These are phyloP conservation scores for Claviceps sp. DNA, from an alignment of 2,329 filamentous ascomycete genomes.

Conservation along the genomic window DNA sequence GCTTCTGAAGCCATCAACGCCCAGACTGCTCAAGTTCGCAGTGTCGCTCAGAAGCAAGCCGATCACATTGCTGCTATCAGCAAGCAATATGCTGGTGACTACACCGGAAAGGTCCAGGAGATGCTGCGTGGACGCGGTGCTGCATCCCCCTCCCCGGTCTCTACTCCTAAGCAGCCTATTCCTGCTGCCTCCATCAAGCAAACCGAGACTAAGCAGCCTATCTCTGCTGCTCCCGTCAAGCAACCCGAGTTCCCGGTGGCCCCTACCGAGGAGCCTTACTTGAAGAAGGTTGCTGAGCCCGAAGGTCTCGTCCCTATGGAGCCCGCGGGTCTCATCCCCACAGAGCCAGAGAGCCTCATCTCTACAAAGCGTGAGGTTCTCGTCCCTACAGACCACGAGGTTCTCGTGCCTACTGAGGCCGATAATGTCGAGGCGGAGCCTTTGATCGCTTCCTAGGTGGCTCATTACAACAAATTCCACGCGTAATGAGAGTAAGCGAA, in stretches of 20 bases:
- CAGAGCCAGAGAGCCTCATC: slow-evolving; percentile 7
- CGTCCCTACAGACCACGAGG: background rate
- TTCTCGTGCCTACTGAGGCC: slow-evolving; percentile 12
- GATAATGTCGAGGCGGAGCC: slow-evolving; percentile 16
- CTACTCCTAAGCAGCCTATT: slow-evolving; percentile 19
- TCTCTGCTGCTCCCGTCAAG: slow-evolving; percentile 10
- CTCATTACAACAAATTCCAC: slow-evolving; percentile 13
- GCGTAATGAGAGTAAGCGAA: slow-evolving; percentile 13
- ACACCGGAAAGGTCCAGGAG: slow-evolving; percentile 53
- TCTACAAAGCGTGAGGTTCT: slow-evolving; percentile 10
- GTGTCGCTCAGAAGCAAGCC: slow-evolving; percentile 50
- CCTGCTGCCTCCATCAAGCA: slow-evolving; percentile 4
- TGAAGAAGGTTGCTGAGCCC: slow-evolving; percentile 8
- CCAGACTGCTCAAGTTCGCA: slow-evolving; percentile 50
- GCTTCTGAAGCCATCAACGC: slow-evolving; percentile 43
- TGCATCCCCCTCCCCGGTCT: slow-evolving; percentile 29
- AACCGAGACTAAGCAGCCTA: slow-evolving; percentile 16
- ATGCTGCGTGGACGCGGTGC: slow-evolving; percentile 39
- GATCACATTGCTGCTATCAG: slow-evolving; percentile 47
- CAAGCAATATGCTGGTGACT: slow-evolving; percentile 56
- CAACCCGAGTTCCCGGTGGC: slow-evolving; percentile 22
- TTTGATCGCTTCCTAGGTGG: slow-evolving; percentile 17
- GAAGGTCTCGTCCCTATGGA: slow-evolving; percentile 5
- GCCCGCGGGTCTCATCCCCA: slow-evolving; percentile 10
- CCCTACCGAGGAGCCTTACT: slow-evolving; percentile 23